Conservation (phyloP, 2,329 filamentous ascomycete genomes). For the Colletotrichum sansevieriae region DNA sequence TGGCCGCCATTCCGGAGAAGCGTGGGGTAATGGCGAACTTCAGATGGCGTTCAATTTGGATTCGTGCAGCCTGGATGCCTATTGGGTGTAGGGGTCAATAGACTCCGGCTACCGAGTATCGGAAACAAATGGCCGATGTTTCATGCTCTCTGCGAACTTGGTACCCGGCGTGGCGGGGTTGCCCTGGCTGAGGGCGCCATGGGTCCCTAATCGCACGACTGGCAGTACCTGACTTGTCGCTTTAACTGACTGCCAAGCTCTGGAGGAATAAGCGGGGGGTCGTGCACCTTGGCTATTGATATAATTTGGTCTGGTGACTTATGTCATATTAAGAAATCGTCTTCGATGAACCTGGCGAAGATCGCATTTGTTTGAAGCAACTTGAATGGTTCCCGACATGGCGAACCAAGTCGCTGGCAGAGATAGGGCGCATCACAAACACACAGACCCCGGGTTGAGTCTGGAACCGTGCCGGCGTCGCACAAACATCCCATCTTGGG, state of each 20-base stretch:
- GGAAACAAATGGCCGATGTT: constrained; percentile 37
- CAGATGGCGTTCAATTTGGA: constrained; percentile 33
- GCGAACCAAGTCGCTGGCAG: background rate
- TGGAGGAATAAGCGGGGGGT: constrained; percentile 5
- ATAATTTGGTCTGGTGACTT: background rate
- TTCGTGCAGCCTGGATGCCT: background rate
- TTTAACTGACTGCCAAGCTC: background rate
- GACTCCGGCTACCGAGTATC: constrained; percentile 36
- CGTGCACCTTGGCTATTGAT: background rate
- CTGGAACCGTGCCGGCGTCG: constrained; percentile 40
- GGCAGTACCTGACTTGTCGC: constrained; percentile 7
- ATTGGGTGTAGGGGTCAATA: constrained; percentile 12
- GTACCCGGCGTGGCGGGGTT: constrained; percentile 12
- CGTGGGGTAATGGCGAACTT: constrained; percentile 18
- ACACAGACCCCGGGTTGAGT: constrained; percentile 36
- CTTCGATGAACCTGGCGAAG: background rate
- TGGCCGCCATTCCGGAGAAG: background rate
- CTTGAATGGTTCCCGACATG: constrained; percentile 10
- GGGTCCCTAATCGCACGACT: background rate
- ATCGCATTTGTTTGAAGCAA: background rate
- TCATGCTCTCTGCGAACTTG: constrained; percentile 28
- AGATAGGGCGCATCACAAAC: constrained; percentile 12
- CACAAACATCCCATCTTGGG: constrained; percentile 37
- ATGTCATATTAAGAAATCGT: background rate
- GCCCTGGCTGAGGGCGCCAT: constrained; percentile 1